Conservation (phyloP, 1,284 basidiomycete species). For the Trametes polyzona region DNA sequence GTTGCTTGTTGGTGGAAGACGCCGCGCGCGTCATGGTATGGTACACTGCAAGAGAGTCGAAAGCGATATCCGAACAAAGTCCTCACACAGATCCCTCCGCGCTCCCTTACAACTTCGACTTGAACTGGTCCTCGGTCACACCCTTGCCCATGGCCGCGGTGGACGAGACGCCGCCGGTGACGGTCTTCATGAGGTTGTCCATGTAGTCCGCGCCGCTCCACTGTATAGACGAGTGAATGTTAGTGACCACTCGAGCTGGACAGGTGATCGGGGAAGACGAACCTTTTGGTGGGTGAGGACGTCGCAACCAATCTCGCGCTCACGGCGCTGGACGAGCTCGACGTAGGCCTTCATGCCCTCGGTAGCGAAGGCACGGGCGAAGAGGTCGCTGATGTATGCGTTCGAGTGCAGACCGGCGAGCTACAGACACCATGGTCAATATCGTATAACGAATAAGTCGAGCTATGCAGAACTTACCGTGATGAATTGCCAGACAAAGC, state of each 20-base stretch:
- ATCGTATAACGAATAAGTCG: neutral
- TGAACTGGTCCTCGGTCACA: constrained; percentile 93
- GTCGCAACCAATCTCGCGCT: constrained; percentile 89
- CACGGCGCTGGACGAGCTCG: constrained; percentile 82
- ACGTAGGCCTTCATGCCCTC: constrained; percentile 95
- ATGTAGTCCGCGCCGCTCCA: constrained; percentile 96
- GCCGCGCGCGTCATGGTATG: no score
- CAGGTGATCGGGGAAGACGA: constrained; percentile 20
- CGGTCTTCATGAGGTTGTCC: constrained; percentile 91
- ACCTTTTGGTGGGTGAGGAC: constrained; percentile 90
- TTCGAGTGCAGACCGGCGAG: constrained; percentile 97
- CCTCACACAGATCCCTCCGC: neutral
- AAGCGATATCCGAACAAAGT: neutral
- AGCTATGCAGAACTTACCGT: constrained; percentile 61
- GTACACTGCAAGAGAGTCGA: neutral
- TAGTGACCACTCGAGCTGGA: neutral
- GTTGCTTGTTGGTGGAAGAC: no score
- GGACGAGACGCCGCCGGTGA: constrained; percentile 93
- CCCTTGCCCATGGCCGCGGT: constrained; percentile 96
- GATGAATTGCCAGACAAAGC: constrained; percentile 99
- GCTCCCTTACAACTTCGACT: constrained; percentile 52
- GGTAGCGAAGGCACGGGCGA: constrained; percentile 85
- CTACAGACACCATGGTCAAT: constrained; percentile 42
- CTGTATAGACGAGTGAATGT: constrained; percentile 41
- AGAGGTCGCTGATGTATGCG: constrained; percentile 94